A percentile compares a stretch with the other conserved stretches of the same genome.
phyloP scores from a whole-genome alignment of 1,284 basidiomycete genomes.

The Ganoderma meredithae region DNA sequence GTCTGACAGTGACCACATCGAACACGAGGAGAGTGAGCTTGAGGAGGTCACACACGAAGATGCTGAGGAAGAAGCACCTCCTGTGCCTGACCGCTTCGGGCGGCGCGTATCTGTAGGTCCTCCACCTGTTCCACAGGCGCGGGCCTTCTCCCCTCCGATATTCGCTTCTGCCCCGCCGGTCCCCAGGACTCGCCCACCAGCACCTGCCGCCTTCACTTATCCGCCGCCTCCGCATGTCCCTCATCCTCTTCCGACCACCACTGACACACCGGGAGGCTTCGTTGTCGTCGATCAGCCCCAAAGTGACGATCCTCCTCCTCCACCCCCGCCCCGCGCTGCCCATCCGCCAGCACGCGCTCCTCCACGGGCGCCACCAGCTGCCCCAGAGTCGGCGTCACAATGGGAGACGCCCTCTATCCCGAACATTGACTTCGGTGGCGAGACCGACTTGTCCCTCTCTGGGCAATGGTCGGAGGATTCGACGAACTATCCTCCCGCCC shows the following conservation, averaged over 20 bases:
- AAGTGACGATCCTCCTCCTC: constrained; percentile 47
- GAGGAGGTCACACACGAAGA: constrained; percentile 69
- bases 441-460: constrained; percentile 49
- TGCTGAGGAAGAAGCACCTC: constrained; percentile 54
- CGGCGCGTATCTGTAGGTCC: constrained; percentile 37
- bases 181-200: constrained; percentile 24
- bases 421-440: constrained; percentile 45
- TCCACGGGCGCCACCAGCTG: constrained; percentile 44
- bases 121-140: constrained; percentile 33
- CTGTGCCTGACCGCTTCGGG: constrained; percentile 47
- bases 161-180: constrained; percentile 28
- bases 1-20: constrained; percentile 67
- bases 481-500: constrained; percentile 44
- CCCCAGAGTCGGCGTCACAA: constrained; percentile 24
- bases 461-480: constrained; percentile 56
- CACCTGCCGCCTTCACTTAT: constrained; percentile 31
- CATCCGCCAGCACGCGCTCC: constrained; percentile 46
- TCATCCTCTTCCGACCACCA: constrained; percentile 41
- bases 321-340: constrained; percentile 51
- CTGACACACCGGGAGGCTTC: constrained; percentile 49
- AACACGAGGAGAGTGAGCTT: constrained; percentile 72
- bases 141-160: constrained; percentile 19
- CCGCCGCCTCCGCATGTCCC: constrained; percentile 40
- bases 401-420: constrained; percentile 41
- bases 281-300: constrained; percentile 34